phyloP scores from a whole-genome alignment of 495 filamentous ascomycete genomes.

The Podospora appendiculata region DNA sequence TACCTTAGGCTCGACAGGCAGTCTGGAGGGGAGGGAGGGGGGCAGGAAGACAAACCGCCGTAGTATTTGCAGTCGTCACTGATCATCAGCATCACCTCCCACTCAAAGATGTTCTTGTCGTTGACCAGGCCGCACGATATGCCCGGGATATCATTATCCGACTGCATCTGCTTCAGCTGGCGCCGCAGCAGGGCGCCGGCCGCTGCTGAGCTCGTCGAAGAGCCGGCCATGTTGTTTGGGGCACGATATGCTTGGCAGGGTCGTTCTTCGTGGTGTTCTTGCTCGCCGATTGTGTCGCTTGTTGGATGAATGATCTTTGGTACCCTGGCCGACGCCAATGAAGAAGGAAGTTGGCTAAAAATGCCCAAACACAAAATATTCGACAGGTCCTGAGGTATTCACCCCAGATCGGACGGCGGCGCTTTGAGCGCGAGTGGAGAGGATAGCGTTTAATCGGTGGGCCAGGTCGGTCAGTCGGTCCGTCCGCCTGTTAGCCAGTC shows the following conservation, averaged over 20 bases:
- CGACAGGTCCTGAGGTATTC: no score
- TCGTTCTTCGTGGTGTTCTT: background rate
- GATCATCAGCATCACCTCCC: conserved; percentile 99
- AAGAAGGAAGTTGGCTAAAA: no score
- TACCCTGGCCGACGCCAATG: no score
- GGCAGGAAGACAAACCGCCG: conserved; percentile 49
- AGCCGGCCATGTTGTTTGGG: conserved; percentile 15
- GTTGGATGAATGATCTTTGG: background rate
- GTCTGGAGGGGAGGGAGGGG: background rate
- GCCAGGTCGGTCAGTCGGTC: no score
- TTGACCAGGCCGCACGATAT: conserved; percentile 87
- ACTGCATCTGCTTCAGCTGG: conserved; percentile 92
- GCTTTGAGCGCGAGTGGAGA: no score
- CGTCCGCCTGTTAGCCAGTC: no score
- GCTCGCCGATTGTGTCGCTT: background rate
- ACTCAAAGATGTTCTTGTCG: conserved; percentile 89
- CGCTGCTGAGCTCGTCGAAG: conserved; percentile 21
- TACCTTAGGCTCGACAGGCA: no score
- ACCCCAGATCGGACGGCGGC: no score
- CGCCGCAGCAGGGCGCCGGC: conserved; percentile 71
- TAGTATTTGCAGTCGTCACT: conserved; percentile 94
- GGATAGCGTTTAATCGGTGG: no score
- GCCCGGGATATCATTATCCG: conserved; percentile 81
- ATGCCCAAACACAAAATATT: no score
- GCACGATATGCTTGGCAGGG: background rate